Evolutionary conservation across 2,329 filamentous ascomycete genomes (phyloP).

Genomic region (Clonostachys rhizophaga): DNA sequence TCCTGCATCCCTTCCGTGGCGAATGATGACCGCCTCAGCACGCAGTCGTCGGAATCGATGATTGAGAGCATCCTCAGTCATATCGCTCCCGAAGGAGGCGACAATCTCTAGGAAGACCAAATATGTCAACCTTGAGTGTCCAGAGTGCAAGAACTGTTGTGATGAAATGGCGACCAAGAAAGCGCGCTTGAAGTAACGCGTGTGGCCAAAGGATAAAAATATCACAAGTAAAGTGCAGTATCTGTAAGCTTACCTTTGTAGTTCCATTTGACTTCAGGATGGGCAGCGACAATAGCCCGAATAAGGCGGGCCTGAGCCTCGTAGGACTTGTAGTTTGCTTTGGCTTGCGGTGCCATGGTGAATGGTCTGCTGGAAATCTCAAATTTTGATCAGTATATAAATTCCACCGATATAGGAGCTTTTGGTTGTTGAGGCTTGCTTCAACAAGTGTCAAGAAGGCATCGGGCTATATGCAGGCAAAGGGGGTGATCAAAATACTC

Average conservation of each 20-base stretch:
- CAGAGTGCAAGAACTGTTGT: neutral
- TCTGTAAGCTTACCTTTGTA: conserved; percentile 48
- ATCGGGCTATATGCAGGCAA: neutral
- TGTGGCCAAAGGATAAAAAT: neutral
- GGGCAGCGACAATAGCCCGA: conserved; percentile 55
- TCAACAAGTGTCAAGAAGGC: too few relatives aligned
- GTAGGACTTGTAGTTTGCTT: conserved; percentile 55
- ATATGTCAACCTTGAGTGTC: neutral
- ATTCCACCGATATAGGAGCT: too few relatives aligned
- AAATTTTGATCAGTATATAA: neutral
- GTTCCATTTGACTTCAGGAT: conserved; percentile 49
- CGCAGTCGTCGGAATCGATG: conserved; percentile 46
- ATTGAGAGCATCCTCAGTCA: conserved; percentile 39
- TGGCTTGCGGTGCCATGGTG: conserved; percentile 36
- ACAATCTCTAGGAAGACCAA: conserved; percentile 32
- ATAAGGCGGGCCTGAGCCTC: conserved; percentile 57
- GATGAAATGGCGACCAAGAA: neutral
- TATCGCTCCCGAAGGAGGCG: conserved; percentile 42
- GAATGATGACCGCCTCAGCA: conserved; percentile 32
- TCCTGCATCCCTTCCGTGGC: conserved; percentile 22
- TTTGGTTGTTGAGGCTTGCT: too few relatives aligned
- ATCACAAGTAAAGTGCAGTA: neutral
- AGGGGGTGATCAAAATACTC: neutral
- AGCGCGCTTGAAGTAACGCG: neutral
- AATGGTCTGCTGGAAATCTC: neutral